phyloP scores from a whole-genome alignment of 176 grass and related monocot genomes.

The Melocanna baccifera region DNA sequence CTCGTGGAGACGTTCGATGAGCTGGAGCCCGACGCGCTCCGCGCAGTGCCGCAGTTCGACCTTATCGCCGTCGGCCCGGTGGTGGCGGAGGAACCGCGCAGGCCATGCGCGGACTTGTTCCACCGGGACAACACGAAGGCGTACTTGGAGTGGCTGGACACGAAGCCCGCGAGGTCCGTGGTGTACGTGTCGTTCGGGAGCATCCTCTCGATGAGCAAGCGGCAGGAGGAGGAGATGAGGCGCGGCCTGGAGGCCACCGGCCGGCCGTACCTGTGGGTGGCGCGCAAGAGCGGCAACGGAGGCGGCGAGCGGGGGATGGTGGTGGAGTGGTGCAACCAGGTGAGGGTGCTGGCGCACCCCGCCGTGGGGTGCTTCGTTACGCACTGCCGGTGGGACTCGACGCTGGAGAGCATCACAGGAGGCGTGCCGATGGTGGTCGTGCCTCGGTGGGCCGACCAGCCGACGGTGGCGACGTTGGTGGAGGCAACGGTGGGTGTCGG shows the following conservation, averaged over 20 bases:
- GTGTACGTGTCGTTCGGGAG: slow-evolving; percentile 62
- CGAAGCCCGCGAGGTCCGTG: slow-evolving; percentile 47
- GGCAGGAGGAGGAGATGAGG: slow-evolving; percentile 42
- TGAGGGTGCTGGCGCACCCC: slow-evolving; percentile 38
- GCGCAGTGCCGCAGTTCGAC: slow-evolving; percentile 3
- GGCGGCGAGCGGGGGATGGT: slow-evolving; percentile 2
- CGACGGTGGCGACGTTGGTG: background rate
- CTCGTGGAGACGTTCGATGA: slow-evolving; percentile 51
- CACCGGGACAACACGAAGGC: background rate
- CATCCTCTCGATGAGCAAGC: slow-evolving; percentile 1
- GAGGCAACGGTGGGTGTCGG: background rate
- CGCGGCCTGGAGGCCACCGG: slow-evolving; percentile 26
- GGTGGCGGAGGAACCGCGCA: background rate
- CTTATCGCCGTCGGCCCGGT: slow-evolving; percentile 44
- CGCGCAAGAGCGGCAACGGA: background rate
- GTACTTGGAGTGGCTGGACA: slow-evolving; percentile 51
- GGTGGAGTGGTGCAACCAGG: slow-evolving; percentile 49
- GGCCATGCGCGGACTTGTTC: background rate
- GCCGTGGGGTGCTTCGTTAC: slow-evolving; percentile 46
- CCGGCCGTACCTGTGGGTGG: slow-evolving; percentile 53
- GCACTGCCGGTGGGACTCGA: slow-evolving; percentile 74
- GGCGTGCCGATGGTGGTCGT: slow-evolving; percentile 56
- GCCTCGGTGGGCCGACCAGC: slow-evolving; percentile 15
- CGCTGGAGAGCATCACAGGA: slow-evolving; percentile 40
- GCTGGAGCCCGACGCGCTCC: slow-evolving; percentile 37